Evolutionary conservation across 2,329 filamentous ascomycete genomes (phyloP), one percentile per base, ranked within the genome.

Genomic region (Ilyonectria robusta): DNA sequence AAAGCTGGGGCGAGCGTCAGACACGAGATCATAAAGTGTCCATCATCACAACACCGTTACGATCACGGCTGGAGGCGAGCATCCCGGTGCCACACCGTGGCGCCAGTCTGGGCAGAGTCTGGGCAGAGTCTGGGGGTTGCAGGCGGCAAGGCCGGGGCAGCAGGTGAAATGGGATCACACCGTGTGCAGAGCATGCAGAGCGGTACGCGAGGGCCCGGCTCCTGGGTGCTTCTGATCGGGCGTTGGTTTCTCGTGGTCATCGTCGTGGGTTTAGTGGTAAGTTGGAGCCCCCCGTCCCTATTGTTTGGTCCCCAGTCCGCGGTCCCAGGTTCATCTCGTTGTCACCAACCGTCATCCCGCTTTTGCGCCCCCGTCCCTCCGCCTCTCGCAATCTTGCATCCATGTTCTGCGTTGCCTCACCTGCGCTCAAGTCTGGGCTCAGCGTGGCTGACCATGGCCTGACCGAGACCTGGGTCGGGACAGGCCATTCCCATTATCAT

Each of bases 211-310:
- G 60, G 58, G 40, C 40, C 59, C 35, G 66, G 72, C 60, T 42
- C 62, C 54, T 62, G 65, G 51, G 53, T 71, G n/a, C 44, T 61
- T 54, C 60, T 66, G 26, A 48, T 56, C 42, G 57, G 59, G 44
- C 44, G 51, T 33, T 65, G 56, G 57, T 42, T 21, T 58, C 56
- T 65, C 54, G 40, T 67, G 66, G 68, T 46, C 50, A 53, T 73
- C 29, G 53, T 66, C 64, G 44, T 70, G 47, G 60, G 73, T 62
- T 60, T 72, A 62, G 60, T 75, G 69, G 73, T 75, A 60, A 75
- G 73, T 75, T 64, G 35, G 19, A 42, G 8, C 37, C 35, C 37
- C 46, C 44, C 33, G 26, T 31, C 53, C 44, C 51, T 55, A 37
- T 48, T 31, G 23, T 48, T 65, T 58, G 59, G 48, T 21, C 59